A percentile compares a stretch with the other conserved stretches of the same genome.
Evolutionary conservation across 345 rosid genomes (phyloP).

Genomic region (Acer campestre): DNA sequence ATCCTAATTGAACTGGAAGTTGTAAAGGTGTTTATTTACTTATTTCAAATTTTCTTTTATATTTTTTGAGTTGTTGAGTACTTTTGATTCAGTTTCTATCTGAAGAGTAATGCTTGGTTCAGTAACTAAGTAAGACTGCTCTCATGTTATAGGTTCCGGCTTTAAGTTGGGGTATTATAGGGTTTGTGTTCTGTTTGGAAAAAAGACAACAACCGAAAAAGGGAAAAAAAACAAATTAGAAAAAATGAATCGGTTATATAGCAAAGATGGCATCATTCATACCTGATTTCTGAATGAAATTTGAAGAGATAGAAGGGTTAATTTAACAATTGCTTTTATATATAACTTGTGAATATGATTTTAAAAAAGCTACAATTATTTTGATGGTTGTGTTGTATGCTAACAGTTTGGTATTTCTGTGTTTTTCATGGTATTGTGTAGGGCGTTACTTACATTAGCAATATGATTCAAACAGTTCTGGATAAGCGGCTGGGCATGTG

Average conservation of each 20-base stretch:
- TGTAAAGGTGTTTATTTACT: too few relatives aligned
- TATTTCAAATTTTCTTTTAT: too few relatives aligned
- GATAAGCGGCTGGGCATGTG: constrained; percentile 64
- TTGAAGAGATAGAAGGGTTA: neutral
- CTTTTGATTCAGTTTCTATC: too few relatives aligned
- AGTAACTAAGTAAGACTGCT: too few relatives aligned
- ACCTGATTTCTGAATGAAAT: neutral
- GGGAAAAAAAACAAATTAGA: neutral
- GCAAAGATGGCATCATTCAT: neutral
- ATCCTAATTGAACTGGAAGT: too few relatives aligned
- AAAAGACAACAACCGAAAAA: neutral
- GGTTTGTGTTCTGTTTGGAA: too few relatives aligned
- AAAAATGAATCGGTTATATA: neutral
- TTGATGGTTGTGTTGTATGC: neutral
- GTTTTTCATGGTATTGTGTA: constrained; percentile 22
- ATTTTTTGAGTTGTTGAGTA: too few relatives aligned
- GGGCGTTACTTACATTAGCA: constrained; percentile 64
- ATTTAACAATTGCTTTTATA: neutral
- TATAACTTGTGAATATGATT: neutral
- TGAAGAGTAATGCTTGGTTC: too few relatives aligned
- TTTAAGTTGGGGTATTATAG: too few relatives aligned
- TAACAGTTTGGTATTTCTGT: neutral
- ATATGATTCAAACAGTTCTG: constrained; percentile 51
- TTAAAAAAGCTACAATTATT: neutral
- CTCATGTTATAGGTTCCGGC: too few relatives aligned